These are phyloP conservation scores for Quercus tomentella DNA, from an alignment of 331 rosid genomes.

Conservation along the genomic window DNA sequence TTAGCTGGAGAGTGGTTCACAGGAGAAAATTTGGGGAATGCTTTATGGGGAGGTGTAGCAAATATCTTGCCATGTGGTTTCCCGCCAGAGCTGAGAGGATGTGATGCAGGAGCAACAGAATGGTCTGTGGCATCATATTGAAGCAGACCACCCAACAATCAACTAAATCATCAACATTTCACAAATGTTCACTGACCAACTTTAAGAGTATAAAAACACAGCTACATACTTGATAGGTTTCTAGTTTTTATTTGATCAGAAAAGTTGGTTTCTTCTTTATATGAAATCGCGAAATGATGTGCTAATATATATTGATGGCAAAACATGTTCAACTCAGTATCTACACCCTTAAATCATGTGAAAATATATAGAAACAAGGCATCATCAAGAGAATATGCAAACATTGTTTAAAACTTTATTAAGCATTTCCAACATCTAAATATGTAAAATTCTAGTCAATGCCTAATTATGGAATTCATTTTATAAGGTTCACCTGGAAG, in stretches of 20 bases:
- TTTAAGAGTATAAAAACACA: neutral
- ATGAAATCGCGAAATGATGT: too few relatives aligned
- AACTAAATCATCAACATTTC: neutral
- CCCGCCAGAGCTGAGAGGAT: conserved; percentile 26
- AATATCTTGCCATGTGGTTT: conserved; percentile 10
- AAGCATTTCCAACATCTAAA: neutral
- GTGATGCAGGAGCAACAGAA: conserved; percentile 18
- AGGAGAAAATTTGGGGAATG: conserved; percentile 1
- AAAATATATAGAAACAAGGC: neutral
- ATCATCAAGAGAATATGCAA: neutral
- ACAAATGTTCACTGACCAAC: neutral
- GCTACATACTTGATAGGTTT: neutral
- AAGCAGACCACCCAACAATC: conserved; percentile 11
- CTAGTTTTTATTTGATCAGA: neutral
- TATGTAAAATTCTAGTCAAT: neutral
- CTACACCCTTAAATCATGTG: too few relatives aligned
- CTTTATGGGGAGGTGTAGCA: conserved; percentile 11
- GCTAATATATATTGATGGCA: too few relatives aligned
- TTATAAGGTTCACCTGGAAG: conserved; percentile 10
- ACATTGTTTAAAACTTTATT: neutral
- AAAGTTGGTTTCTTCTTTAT: neutral
- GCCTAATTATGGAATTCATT: neutral
- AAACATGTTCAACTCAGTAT: too few relatives aligned
- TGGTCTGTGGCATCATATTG: conserved; percentile 16
- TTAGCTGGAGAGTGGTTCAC: conserved; percentile 10